Percentiles rank a stretch among this genome's conserved stretches.
Evolutionary conservation across 805 yeast genomes (phyloP).

Genomic region (Candida koratica): DNA sequence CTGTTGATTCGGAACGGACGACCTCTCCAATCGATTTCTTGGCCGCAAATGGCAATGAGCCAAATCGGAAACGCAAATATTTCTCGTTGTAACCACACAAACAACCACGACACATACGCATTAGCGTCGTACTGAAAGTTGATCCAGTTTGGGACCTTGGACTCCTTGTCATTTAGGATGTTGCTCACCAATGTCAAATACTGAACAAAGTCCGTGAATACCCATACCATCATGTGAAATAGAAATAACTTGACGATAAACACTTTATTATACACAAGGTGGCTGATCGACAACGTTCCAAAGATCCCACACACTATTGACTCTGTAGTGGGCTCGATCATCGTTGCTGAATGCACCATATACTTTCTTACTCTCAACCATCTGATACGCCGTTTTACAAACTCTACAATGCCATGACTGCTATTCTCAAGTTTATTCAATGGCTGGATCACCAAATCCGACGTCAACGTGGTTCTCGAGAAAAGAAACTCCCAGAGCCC

Average conservation of each 20-base stretch:
- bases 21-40: slow-evolving; percentile 75
- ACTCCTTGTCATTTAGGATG: slow-evolving; percentile 12
- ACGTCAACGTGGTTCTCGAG: slow-evolving; percentile 72
- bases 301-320: slow-evolving; percentile 60
- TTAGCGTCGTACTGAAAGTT: slow-evolving; percentile 14
- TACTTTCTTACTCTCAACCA: slow-evolving; percentile 86
- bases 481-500: slow-evolving; percentile 67
- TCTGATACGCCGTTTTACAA: slow-evolving; percentile 64
- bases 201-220: slow-evolving; percentile 58
- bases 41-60: slow-evolving; percentile 76
- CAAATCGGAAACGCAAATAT: slow-evolving; percentile 77
- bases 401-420: slow-evolving; percentile 46
- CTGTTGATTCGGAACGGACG: slow-evolving; percentile 66
- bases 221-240: slow-evolving; percentile 63
- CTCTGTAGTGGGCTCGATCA: slow-evolving; percentile 85
- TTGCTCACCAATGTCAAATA: slow-evolving; percentile 41
- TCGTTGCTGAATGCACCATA: slow-evolving; percentile 82
- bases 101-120: slow-evolving; percentile 22
- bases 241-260: slow-evolving; percentile 39
- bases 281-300: slow-evolving; percentile 59
- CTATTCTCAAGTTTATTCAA: slow-evolving; percentile 29
- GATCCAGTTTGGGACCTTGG: slow-evolving; percentile 26
- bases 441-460: slow-evolving; percentile 80
- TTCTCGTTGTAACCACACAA: slow-evolving; percentile 67
- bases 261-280: slow-evolving; percentile 31